Evolutionary conservation across 495 filamentous ascomycete species (phyloP).

Genomic region (Penicillium cosmopolitanum): DNA sequence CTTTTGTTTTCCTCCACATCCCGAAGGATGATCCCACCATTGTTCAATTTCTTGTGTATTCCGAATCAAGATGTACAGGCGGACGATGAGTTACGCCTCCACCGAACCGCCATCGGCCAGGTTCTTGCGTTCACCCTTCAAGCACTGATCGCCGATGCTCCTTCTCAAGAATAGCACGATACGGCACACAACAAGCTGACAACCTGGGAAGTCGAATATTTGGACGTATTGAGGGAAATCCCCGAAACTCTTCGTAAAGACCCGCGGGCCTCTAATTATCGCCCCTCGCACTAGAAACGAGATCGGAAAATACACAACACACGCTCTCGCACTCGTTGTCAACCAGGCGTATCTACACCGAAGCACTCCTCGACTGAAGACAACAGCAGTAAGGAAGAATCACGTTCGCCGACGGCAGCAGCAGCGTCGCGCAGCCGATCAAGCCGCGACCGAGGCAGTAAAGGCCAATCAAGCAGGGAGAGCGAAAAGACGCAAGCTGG

Average conservation of each 20-base stretch:
- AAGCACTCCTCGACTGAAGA: conserved; percentile 25
- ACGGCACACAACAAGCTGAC: conserved; percentile 26
- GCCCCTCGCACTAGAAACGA: conserved; percentile 31
- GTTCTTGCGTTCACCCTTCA: conserved; percentile 53
- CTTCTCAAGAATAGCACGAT: conserved; percentile 43
- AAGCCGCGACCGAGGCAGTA: not conserved
- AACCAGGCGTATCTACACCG: conserved; percentile 40
- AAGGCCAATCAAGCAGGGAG: conserved; percentile 2
- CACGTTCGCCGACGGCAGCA: conserved; percentile 25
- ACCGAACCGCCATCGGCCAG: conserved; percentile 48
- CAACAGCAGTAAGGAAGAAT: conserved; percentile 28
- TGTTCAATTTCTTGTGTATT: conserved; percentile 32
- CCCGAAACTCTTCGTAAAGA: conserved; percentile 32
- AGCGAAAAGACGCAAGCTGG: conserved; percentile 18
- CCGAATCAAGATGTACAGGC: conserved; percentile 35
- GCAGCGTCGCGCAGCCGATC: conserved; percentile 22
- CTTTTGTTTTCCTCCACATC: conserved; percentile 52
- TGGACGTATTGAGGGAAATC: conserved; percentile 31
- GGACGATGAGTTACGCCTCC: conserved; percentile 31
- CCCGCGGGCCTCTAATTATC: conserved; percentile 31
- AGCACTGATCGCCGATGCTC: conserved; percentile 38
- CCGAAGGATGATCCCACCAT: conserved; percentile 35
- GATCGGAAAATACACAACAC: conserved; percentile 31
- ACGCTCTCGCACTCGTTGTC: conserved; percentile 29
- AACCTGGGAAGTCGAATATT: conserved; percentile 35